A percentile compares a stretch with the other conserved stretches of the same genome.
phyloP scores from a whole-genome alignment of 208 protist genomes.

The Trypanosoma mega region DNA sequence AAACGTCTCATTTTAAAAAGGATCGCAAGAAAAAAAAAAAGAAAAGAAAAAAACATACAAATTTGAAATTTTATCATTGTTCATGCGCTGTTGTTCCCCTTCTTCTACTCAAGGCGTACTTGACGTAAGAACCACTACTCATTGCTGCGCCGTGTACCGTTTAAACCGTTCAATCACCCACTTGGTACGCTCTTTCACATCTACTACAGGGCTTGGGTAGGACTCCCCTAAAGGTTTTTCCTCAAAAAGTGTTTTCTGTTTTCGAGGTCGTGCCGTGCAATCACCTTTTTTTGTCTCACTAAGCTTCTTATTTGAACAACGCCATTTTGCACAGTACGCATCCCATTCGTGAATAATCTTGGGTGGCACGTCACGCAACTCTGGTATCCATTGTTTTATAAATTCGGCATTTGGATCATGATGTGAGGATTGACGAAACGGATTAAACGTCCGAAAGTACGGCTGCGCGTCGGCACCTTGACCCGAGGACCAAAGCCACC shows the following conservation, averaged over 20 bases:
- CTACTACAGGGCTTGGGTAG: constrained; percentile 70
- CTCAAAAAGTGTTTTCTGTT: constrained; percentile 6
- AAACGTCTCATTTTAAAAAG: background rate
- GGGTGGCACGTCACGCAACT: constrained; percentile 56
- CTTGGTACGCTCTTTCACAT: constrained; percentile 45
- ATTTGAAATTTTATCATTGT: too few species aligned
- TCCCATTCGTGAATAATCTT: constrained; percentile 68
- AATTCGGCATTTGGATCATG: constrained; percentile 62
- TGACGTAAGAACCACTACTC: too few species aligned
- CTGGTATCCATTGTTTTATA: constrained; percentile 74
- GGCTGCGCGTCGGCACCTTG: constrained; percentile 78
- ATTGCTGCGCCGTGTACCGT: constrained; percentile 33
- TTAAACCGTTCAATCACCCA: constrained; percentile 57
- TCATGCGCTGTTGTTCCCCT: too few species aligned
- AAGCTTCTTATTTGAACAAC: background rate
- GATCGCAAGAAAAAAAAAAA: constrained; percentile 1
- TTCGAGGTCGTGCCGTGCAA: constrained; percentile 1
- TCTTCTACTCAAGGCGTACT: too few species aligned
- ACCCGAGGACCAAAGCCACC: constrained; percentile 76
- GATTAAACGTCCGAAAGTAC: constrained; percentile 85
- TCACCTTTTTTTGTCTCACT: constrained; percentile 1
- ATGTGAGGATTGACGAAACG: constrained; percentile 61
- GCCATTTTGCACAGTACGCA: constrained; percentile 41
- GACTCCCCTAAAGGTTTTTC: constrained; percentile 25
- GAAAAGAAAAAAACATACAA: constrained; percentile 6